Conservation (phyloP, 2,329 filamentous ascomycete species). For the Alternaria angustiovoidea region DNA sequence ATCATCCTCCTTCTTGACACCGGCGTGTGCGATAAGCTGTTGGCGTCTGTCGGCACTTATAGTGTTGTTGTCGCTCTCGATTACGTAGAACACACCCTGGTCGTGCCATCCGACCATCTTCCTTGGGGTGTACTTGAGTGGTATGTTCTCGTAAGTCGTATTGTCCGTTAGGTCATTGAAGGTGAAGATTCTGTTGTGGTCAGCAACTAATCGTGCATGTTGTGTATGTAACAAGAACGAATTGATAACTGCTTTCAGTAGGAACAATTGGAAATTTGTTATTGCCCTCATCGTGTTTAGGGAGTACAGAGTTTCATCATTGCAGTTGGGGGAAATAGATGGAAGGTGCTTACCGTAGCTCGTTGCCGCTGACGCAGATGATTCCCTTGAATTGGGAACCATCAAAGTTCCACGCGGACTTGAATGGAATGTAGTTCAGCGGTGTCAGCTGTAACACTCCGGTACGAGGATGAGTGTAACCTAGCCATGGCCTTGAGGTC, state of each 20-base stretch:
- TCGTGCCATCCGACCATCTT: conserved; percentile 88
- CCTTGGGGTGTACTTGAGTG: conserved; percentile 88
- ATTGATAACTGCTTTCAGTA: conserved; percentile 70
- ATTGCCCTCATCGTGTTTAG: conserved; percentile 56
- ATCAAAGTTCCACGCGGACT: conserved; percentile 96
- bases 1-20: conserved; percentile 42
- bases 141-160: conserved; percentile 83
- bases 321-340: conserved; percentile 44
- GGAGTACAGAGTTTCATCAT: conserved; percentile 71
- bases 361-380: conserved; percentile 90
- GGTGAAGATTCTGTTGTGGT: conserved; percentile 75
- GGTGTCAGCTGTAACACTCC: conserved; percentile 92
- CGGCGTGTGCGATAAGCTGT: conserved; percentile 76
- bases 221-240: neutral
- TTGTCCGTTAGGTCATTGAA: conserved; percentile 87
- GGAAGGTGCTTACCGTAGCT: conserved; percentile 72
- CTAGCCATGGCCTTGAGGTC: conserved; percentile 94
- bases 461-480: conserved; percentile 87
- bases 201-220: conserved; percentile 16
- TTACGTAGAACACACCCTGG: conserved; percentile 88
- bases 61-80: conserved; percentile 92
- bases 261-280: conserved; percentile 88
- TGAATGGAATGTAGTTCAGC: conserved; percentile 83
- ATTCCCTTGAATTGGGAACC: conserved; percentile 95
- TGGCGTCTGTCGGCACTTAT: conserved; percentile 79